Base-by-base conservation (phyloP, 257 asterid species). In the Fraxinus excelsior region DNA sequence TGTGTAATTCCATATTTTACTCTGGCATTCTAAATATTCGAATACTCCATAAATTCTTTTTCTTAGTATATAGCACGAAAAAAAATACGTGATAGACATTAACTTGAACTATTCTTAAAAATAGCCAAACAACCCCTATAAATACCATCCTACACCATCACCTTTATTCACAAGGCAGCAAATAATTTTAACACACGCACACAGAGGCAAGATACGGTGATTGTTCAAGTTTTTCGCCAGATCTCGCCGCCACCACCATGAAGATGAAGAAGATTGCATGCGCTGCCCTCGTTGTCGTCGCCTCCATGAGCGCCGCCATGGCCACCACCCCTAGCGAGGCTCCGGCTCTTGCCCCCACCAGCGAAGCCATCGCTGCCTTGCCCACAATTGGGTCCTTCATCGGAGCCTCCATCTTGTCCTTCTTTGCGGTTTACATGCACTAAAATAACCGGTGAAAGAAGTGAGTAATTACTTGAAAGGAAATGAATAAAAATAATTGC, bases 211-310 rank as follows among this genome's bases (percentile, higher is more conserved):
- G 13, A 13, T 12, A 38, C 25, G 32, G 31, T 46, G 62, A 37
- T 72, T 37, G 25, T 40, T 42, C 32, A n/a, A 19, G 49, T 29
- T 42, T 4, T 68, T 74, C 71, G 18, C 49, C 74, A 9, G 67
- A n/a, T 64, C 65, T 69, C 53, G 29, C 67, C 44, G 18, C 26
- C 62, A 62, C 79, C 73, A 34, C 73, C 18, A 85, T 80, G 88
- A 86, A 88, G 72, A 86, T 82, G 90, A 87, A 85, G 85, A 87
- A 84, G 77, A 84, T 88, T 8, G 83, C 84, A 23, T 71, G 75
- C 29, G 82, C 81, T 42, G 78, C 79, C 78, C 34, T 88, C 25
- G 32, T 86, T 21, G 83, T 58, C n/a, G 82, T 82, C 4, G 81
- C 86, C 70, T 75, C 88, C 75, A 71, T 84, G 82, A 76, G 82